Percentiles rank a stretch among this genome's conserved stretches.
Evolutionary conservation across 116 monocot species (phyloP).

Genomic region (Trichopus zeylanicus): DNA sequence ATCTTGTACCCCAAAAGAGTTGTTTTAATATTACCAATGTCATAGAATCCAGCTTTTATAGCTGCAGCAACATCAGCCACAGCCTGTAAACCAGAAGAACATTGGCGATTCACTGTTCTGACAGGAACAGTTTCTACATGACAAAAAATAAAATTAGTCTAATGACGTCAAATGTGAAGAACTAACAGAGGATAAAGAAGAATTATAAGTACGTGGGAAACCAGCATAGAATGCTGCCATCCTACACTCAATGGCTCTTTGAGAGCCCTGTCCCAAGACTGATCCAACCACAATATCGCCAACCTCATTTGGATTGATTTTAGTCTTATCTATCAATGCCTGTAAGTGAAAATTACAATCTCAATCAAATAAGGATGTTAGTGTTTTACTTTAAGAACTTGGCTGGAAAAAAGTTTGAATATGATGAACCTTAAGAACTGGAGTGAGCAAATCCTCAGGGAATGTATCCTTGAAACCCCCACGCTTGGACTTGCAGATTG

Average conservation of each 20-base stretch:
- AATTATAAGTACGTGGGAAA: constrained; percentile 62
- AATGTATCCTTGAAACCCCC: constrained; percentile 85
- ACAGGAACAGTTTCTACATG: constrained; percentile 79
- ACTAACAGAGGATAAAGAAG: background rate
- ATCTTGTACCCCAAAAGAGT: background rate
- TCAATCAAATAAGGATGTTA: background rate
- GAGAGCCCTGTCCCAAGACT: constrained; percentile 74
- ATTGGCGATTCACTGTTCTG: constrained; percentile 91
- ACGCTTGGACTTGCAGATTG: constrained; percentile 82
- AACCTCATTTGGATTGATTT: constrained; percentile 77
- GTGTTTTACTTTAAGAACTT: background rate
- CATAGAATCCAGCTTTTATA: constrained; percentile 97
- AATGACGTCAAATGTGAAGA: background rate
- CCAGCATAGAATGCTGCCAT: constrained; percentile 97
- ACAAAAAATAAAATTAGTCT: no score
- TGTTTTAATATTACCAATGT: constrained; percentile 52
- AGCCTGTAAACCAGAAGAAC: constrained; percentile 96
- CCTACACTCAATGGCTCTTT: constrained; percentile 91
- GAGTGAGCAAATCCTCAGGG: constrained; percentile 70
- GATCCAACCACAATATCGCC: constrained; percentile 99
- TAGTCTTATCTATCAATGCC: constrained; percentile 82
- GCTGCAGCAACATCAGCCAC: constrained; percentile 95
- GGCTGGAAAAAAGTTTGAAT: background rate
- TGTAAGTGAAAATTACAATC: constrained; percentile 11
- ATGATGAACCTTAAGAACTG: constrained; percentile 68